Conservation (phyloP, 768 basidiomycete genomes). For the Rhodotorula paludigena region DNA sequence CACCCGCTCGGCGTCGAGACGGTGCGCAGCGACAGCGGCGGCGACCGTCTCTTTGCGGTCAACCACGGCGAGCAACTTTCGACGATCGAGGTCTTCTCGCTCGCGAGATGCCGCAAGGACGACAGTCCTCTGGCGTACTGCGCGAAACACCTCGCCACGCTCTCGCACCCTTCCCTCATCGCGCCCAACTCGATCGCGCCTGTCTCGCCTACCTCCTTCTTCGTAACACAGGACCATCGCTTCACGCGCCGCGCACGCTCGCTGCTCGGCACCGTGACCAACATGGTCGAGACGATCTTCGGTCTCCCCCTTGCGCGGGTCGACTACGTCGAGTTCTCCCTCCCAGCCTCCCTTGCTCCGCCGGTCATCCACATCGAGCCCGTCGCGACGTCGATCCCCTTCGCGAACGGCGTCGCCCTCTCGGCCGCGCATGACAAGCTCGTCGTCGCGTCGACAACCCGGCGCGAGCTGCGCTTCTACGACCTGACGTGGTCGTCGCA, state of each 20-base stretch:
- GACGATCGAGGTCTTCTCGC: conserved; percentile 63
- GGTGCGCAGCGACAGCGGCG: conserved; percentile 26
- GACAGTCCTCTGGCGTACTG: neutral
- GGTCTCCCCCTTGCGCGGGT: conserved; percentile 3
- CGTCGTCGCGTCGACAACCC: conserved; percentile 57
- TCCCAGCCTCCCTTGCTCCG: neutral
- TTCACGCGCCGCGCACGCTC: conserved; percentile 60
- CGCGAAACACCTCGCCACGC: conserved; percentile 60
- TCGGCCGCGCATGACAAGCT: conserved; percentile 55
- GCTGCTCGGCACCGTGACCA: conserved; percentile 53
- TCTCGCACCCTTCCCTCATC: conserved; percentile 56
- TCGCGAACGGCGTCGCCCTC: conserved; percentile 65
- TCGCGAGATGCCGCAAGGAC: conserved; percentile 42
- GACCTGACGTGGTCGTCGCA: neutral
- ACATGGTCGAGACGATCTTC: conserved; percentile 56
- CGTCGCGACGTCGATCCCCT: conserved; percentile 56
- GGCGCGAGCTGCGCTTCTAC: conserved; percentile 7
- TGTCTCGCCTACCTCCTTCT: conserved; percentile 64
- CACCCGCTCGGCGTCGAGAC: conserved; percentile 63
- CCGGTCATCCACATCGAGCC: neutral
- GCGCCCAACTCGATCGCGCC: conserved; percentile 65
- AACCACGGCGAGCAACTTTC: conserved; percentile 64
- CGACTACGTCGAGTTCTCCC: conserved; percentile 4
- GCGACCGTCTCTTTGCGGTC: conserved; percentile 55
- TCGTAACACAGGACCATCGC: conserved; percentile 67